Base-by-base conservation (phyloP, 805 yeast species). In the Saturnispora halmiae region DNA sequence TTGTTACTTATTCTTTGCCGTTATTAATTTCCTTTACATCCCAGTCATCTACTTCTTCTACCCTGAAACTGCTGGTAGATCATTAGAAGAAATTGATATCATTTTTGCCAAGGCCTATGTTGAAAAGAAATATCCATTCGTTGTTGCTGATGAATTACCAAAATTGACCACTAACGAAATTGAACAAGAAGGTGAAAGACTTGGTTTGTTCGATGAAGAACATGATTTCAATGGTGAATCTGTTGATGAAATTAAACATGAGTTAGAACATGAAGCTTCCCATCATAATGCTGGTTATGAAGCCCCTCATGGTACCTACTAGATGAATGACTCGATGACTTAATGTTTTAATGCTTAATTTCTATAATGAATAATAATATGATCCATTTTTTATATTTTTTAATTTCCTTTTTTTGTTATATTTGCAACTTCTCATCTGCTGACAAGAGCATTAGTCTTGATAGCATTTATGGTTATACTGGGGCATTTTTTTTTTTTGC, bases 21-120 rank as follows among this genome's bases (percentile, higher is more conserved):
- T 64, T 25, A 67, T 81, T 47, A 81, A 81, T 65, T 69, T 71
- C 53, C 46, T 67, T 34, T 79, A 75, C 64, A 59, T 76, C 40
- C 83, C 85, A 25, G 61, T 79, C 45, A 75, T 75, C 46, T 77
- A 63, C 69, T 70, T 79, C 63, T 73, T 70, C 60, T 82, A 78
- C 59, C 90, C 88, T 31, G 90, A 82, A 64, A 80, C 87, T 33
- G 76, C 82, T 25, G 85, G 86, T 37, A 72, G 85, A 58, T 69
- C 82, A 29, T 69, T 82, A 60, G 88, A 81, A 59, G 85, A 79
- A 54, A 73, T 81, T 57, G 88, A 81, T 56, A 77, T 78, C 54
- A 77, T 81, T 42, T 75, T 63, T 47, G 82, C 83, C 53, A 75
- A 73, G 61, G 72, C 82, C 6, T 55, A 47, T 43, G 67, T 61